Evolutionary conservation across 179 eudicot species (phyloP).

Genomic region (Actinidia chinensis): DNA sequence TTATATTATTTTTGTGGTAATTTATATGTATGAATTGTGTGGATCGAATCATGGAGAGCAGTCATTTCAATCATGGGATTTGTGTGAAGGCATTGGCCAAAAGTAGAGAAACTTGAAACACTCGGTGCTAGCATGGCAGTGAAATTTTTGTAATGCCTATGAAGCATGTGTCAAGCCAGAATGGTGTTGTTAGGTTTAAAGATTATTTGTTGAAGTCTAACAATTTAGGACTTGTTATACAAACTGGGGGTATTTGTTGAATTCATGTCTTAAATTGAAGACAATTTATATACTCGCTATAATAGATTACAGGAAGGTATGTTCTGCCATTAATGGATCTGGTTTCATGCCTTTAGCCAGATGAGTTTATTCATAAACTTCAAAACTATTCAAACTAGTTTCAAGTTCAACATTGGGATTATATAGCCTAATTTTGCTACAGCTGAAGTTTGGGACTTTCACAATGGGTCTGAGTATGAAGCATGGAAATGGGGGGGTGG

Average conservation of each 20-base stretch:
- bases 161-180: no score
- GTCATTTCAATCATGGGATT: constrained; percentile 40
- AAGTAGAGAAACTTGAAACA: constrained; percentile 45
- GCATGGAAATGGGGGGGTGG: not conserved
- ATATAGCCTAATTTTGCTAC: not conserved
- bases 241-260: constrained; percentile 19
- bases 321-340: no score
- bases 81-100: constrained; percentile 41
- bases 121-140: no score
- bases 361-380: no score
- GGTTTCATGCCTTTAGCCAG: no score
- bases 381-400: not conserved
- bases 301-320: no score
- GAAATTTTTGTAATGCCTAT: no score
- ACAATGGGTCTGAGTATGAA: not conserved
- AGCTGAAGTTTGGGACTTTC: not conserved
- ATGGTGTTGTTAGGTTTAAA: no score
- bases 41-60: constrained; percentile 47
- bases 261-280: not conserved
- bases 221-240: no score
- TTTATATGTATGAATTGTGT: no score
- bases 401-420: not conserved
- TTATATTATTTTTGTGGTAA: no score
- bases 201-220: no score
- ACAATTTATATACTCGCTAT: not conserved